Conservation (phyloP, 2,329 filamentous ascomycete genomes). For the Epicoccum nigrum region DNA sequence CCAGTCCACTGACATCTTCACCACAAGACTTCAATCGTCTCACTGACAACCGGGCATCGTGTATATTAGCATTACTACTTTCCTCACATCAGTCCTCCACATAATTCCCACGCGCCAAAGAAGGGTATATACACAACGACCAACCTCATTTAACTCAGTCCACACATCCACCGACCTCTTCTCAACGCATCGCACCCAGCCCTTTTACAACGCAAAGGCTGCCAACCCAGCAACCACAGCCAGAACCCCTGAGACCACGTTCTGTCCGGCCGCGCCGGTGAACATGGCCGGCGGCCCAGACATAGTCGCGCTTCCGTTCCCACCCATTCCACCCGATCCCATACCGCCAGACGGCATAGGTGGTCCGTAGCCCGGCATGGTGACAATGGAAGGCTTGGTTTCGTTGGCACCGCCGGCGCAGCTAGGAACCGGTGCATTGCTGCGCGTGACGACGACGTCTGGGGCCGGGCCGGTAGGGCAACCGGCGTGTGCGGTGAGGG, state of each 20-base stretch:
- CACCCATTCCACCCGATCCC: not conserved
- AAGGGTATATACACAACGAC: too few species aligned
- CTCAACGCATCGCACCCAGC: not conserved
- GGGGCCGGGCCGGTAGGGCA: slow-evolving; percentile 24
- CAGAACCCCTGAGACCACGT: not conserved
- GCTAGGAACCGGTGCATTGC: slow-evolving; percentile 17
- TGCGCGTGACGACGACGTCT: slow-evolving; percentile 27
- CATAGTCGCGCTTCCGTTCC: not conserved
- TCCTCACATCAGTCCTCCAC: not conserved
- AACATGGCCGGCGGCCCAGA: not conserved
- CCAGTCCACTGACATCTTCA: too few species aligned
- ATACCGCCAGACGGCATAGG: not conserved
- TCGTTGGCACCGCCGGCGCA: slow-evolving; percentile 27
- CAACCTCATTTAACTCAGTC: too few species aligned
- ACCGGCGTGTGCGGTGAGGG: slow-evolving; percentile 21
- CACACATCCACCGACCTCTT: too few species aligned
- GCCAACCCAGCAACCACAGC: not conserved
- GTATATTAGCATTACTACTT: too few species aligned
- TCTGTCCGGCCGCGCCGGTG: not conserved
- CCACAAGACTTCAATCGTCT: too few species aligned
- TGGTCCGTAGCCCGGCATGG: slow-evolving; percentile 17
- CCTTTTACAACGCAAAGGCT: not conserved
- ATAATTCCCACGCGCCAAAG: too few species aligned
- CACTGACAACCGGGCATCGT: too few species aligned
- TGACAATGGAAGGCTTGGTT: slow-evolving; percentile 27